Percentiles rank a stretch among this genome's conserved stretches.
These are phyloP conservation scores for Tilletiopsis washingtonensis DNA, from an alignment of 1,284 basidiomycete genomes.

Conservation along the genomic window DNA sequence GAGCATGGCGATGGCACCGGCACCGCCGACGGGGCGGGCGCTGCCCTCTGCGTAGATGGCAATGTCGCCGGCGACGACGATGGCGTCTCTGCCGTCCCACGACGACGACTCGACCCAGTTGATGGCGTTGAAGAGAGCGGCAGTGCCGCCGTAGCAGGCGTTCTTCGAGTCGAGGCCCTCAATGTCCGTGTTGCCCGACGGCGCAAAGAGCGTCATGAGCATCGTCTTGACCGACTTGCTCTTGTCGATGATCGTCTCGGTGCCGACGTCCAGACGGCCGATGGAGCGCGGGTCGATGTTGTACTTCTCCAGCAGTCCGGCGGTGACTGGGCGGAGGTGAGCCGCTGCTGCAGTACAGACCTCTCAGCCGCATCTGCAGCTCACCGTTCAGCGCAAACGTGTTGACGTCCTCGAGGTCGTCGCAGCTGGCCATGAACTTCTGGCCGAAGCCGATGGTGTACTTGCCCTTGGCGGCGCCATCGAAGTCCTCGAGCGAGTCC, in stretches of 20 bases:
- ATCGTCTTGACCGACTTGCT: slow-evolving; percentile 98
- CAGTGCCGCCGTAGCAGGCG: slow-evolving; percentile 97
- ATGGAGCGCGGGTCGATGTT: slow-evolving; percentile 92
- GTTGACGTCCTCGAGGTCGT: slow-evolving; percentile 94
- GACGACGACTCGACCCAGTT: slow-evolving; percentile 86
- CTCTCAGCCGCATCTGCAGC: slow-evolving; percentile 40
- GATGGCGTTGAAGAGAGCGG: slow-evolving; percentile 92
- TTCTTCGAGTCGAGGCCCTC: slow-evolving; percentile 99
- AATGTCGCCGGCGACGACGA: slow-evolving; percentile 95
- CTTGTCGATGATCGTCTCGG: slow-evolving; percentile 99
- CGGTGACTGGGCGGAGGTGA: slow-evolving; percentile 46
- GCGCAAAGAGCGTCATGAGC: slow-evolving; percentile 93
- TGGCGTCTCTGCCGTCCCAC: slow-evolving; percentile 98
- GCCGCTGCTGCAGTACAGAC: slow-evolving; percentile 1
- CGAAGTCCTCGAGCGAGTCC: slow-evolving; percentile 66
- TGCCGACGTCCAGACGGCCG: slow-evolving; percentile 94
- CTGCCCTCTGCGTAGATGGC: slow-evolving; percentile 95
- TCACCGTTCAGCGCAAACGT: slow-evolving; percentile 87
- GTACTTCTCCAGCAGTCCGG: slow-evolving; percentile 83
- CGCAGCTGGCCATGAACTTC: slow-evolving; percentile 95
- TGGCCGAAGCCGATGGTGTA: slow-evolving; percentile 99
- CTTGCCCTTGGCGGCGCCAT: slow-evolving; percentile 90
- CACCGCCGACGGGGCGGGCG: slow-evolving; percentile 92
- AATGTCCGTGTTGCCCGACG: slow-evolving; percentile 87
- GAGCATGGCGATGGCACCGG: slow-evolving; percentile 86